Evolutionary conservation across 257 asterid species (phyloP).

Genomic region (Phtheirospermum japonicum): DNA sequence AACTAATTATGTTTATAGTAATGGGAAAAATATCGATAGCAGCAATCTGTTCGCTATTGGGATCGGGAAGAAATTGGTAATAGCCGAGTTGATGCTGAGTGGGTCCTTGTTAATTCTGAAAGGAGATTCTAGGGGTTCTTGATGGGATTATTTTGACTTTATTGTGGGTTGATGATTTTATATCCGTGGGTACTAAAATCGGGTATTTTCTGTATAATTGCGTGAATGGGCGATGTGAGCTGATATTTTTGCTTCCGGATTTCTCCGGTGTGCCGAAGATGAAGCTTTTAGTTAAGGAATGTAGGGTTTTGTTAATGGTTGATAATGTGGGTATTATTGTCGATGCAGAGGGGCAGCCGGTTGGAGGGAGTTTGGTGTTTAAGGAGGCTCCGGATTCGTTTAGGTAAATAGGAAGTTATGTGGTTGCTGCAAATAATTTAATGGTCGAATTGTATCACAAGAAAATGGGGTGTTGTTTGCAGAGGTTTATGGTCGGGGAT

Average conservation of each 20-base stretch:
- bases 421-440: conserved; percentile 53
- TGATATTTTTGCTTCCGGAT: conserved; percentile 75
- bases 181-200: conserved; percentile 58
- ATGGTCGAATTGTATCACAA: conserved; percentile 68
- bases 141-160: conserved; percentile 48
- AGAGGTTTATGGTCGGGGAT: conserved; percentile 51
- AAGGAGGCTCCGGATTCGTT: conserved; percentile 62
- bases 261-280: conserved; percentile 48
- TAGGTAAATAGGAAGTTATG: conserved; percentile 65
- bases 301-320: conserved; percentile 71
- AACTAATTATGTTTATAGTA: conserved; percentile 31
- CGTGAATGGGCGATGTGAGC: conserved; percentile 46
- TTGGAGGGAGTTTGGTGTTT: conserved; percentile 89
- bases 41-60: conserved; percentile 51
- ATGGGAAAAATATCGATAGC: conserved; percentile 26
- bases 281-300: conserved; percentile 65
- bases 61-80: conserved; percentile 63
- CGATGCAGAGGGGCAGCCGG: conserved; percentile 79
- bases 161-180: conserved; percentile 73
- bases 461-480: conserved; percentile 68
- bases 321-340: conserved; percentile 83
- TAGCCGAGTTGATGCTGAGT: conserved; percentile 60
- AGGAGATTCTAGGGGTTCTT: conserved; percentile 72
- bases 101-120: conserved; percentile 65
- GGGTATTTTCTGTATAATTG: conserved; percentile 77